Conservation (phyloP, 352 stramenopile species). For the Pythium volutum region DNA sequence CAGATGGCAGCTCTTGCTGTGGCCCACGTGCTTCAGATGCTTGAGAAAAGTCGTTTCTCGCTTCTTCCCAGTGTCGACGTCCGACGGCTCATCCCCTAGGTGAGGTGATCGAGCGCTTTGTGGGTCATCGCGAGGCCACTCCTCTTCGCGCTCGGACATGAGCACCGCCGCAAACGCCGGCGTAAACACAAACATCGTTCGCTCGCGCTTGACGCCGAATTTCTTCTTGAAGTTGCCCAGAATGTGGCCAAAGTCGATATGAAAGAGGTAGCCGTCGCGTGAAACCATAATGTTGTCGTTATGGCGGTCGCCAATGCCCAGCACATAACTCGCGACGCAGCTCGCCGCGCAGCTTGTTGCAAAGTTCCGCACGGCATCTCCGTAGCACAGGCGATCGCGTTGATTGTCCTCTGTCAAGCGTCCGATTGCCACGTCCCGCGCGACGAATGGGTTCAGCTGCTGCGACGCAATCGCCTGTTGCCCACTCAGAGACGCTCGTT, state of each 20-base stretch:
- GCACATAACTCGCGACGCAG: constrained; percentile 44
- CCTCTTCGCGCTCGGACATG: constrained; percentile 18
- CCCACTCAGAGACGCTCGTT: constrained; percentile 14
- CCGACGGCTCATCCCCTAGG: not conserved
- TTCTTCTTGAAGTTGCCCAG: constrained; percentile 40
- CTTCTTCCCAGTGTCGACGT: constrained; percentile 10
- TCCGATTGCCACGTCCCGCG: constrained; percentile 2
- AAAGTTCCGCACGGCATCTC: constrained; percentile 24
- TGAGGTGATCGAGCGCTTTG: not conserved
- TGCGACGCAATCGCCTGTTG: not conserved
- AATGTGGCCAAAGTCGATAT: constrained; percentile 48
- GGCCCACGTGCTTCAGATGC: constrained; percentile 23
- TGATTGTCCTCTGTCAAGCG: constrained; percentile 5
- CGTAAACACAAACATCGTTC: constrained; percentile 31
- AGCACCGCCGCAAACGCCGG: constrained; percentile 29
- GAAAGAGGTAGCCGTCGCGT: constrained; percentile 29
- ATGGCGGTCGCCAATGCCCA: constrained; percentile 59
- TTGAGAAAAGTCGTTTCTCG: constrained; percentile 25
- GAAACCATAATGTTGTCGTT: constrained; percentile 62
- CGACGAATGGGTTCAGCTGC: not conserved
- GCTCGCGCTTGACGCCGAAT: constrained; percentile 28
- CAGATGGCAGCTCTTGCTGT: constrained; percentile 29
- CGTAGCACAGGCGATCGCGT: constrained; percentile 9
- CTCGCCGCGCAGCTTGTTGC: constrained; percentile 34
- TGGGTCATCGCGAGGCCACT: not conserved